Evolutionary conservation across 176 grass and related monocot genomes (phyloP).

Genomic region (Microstegium vimineum): DNA sequence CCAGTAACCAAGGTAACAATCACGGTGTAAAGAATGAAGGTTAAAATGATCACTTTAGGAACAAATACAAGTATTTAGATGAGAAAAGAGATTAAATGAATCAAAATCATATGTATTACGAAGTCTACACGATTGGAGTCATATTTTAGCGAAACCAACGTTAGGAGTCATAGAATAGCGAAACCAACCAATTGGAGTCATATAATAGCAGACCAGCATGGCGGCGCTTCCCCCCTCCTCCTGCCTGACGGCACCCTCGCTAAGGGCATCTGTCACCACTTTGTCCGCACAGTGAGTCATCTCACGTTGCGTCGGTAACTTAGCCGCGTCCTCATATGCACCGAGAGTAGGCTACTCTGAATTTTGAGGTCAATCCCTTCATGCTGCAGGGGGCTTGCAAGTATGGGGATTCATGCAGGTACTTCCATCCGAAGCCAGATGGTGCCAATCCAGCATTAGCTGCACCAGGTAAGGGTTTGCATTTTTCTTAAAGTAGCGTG

Average conservation of each 20-base stretch:
- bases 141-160: no score
- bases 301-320: not conserved
- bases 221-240: constrained; percentile 21
- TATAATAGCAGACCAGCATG: constrained; percentile 52
- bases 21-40: no score
- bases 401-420: constrained; percentile 70
- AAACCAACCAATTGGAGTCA: no score
- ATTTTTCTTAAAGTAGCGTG: not conserved
- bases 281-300: constrained; percentile 52
- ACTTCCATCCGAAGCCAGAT: constrained; percentile 65
- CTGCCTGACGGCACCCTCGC: constrained; percentile 44
- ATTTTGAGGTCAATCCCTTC: not conserved
- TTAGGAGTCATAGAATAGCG: no score
- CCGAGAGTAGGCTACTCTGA: not conserved
- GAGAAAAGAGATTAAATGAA: no score
- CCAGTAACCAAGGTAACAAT: no score
- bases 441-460: constrained; percentile 21
- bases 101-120: no score
- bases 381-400: constrained; percentile 60
- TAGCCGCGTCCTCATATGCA: not conserved
- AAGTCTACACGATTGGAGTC: no score
- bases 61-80: no score
- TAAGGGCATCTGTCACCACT: constrained; percentile 73
- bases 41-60: no score
- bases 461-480: constrained; percentile 38